Evolutionary conservation across 2,329 filamentous ascomycete species (phyloP).

Genomic region (Trichoderma arundinaceum): DNA sequence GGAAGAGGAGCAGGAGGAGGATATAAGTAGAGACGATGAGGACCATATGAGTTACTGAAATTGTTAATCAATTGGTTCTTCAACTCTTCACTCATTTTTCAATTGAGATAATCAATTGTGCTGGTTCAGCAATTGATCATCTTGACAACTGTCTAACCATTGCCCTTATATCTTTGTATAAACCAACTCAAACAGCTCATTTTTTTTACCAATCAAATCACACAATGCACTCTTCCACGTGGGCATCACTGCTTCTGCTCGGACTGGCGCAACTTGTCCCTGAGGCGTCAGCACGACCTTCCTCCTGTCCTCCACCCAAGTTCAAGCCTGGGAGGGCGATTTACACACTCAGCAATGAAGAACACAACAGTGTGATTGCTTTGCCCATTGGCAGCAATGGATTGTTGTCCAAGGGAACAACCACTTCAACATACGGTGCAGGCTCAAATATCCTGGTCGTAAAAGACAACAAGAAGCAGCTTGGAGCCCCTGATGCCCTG

Average conservation of each 20-base stretch:
- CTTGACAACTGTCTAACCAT: neutral
- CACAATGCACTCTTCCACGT: slow-evolving; percentile 23
- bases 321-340: slow-evolving; percentile 49
- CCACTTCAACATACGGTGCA: slow-evolving; percentile 54
- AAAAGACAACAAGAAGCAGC: slow-evolving; percentile 41
- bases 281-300: slow-evolving; percentile 11
- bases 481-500: slow-evolving; percentile 56
- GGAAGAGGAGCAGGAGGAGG: too few relatives aligned
- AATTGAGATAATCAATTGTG: neutral
- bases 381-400: slow-evolving; percentile 56
- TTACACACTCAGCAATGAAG: slow-evolving; percentile 62
- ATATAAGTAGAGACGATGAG: slow-evolving; percentile 10
- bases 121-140: neutral
- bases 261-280: slow-evolving; percentile 11
- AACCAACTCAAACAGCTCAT: neutral
- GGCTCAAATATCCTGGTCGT: slow-evolving; percentile 51
- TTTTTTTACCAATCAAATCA: neutral
- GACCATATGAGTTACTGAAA: neutral
- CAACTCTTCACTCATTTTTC: neutral
- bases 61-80: neutral
- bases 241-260: slow-evolving; percentile 7
- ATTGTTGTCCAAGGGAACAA: slow-evolving; percentile 49
- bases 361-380: slow-evolving; percentile 55
- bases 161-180: neutral
- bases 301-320: neutral